Evolutionary conservation across 805 yeast species (phyloP), one percentile per base, ranked within the genome.

Genomic region (Zygoascus bituminiphila): DNA sequence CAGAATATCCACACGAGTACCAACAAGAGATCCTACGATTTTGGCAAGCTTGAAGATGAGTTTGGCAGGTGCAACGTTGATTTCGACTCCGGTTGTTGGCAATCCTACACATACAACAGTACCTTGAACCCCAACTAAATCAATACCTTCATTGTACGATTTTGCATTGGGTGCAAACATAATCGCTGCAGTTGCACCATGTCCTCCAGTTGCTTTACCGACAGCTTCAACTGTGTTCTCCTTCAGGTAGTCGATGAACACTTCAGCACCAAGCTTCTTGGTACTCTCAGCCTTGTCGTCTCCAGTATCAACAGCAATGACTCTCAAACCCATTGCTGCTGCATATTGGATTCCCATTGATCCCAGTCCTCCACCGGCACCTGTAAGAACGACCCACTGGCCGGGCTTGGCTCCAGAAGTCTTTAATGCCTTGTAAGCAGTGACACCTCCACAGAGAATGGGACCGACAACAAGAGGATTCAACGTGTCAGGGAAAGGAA

Each of bases 351-450:
- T 66, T 15, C 81, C 82, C 51, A 78, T 59, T 4, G 80, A 68
- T 39, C 83, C 83, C 57, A 78, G 67, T 39, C 83, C 83, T 60
- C 83, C 83, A 46, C 74, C 79, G 26, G 81, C 82, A 59, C 82
- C 82, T 35, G 80, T 71, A 45, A 78, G 63, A 39, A 76, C 78
- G 40, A 77, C 76, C 81, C 81, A 77, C 53, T 77, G 72, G 42
- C 81, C 81, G 12, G 79, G 70, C 47, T 58, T 58, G 46, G 75
- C 63, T 47, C 66, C 61, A 43, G 80, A 72, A n/a, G 74, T 69
- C 65, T 76, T 77, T 59, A 77, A 64, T 6, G 80, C 82, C 63
- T 76, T 77, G 70, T 78, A 78, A 25, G 76, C 82, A 40, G 82
- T 78, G 60, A 78, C 72, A 60, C 82, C 82, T 10, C 81, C 82